phyloP scores from a whole-genome alignment of 768 basidiomycete genomes.

The Podaxis sp. region DNA sequence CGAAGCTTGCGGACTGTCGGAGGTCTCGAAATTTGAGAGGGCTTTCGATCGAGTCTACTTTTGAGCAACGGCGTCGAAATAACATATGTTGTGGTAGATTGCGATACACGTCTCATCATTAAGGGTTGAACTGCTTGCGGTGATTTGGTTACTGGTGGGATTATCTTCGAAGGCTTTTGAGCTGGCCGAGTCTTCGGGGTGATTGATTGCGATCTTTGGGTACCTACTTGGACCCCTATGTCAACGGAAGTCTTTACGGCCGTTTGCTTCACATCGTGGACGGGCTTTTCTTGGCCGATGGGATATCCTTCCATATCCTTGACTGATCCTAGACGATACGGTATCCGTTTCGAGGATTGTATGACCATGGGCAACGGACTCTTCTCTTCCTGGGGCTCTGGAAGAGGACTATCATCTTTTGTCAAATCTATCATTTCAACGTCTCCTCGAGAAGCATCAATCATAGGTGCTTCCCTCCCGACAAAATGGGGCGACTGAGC shows the following conservation, averaged over 20 bases:
- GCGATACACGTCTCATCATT: neutral
- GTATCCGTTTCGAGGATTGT: slow-evolving; percentile 14
- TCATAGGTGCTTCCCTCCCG: neutral
- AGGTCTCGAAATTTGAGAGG: neutral
- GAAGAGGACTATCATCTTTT: slow-evolving; percentile 18
- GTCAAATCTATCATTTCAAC: slow-evolving; percentile 45
- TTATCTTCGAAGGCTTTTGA: neutral
- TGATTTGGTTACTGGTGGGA: neutral
- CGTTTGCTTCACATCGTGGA: no score
- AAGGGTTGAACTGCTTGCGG: neutral
- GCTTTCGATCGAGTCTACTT: neutral
- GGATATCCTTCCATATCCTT: neutral
- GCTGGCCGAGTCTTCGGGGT: neutral
- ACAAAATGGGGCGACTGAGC: neutral
- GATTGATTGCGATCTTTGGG: neutral
- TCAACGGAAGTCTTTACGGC: neutral
- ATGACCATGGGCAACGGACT: neutral
- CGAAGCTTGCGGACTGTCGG: neutral
- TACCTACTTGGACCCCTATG: slow-evolving; percentile 7
- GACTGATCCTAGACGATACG: neutral
- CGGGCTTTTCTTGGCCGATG: neutral
- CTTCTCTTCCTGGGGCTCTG: neutral
- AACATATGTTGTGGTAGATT: neutral
- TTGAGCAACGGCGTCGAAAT: neutral
- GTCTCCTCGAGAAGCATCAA: slow-evolving; percentile 15